Conservation (phyloP, 805 yeast genomes). For the Myxozyma monticola region DNA sequence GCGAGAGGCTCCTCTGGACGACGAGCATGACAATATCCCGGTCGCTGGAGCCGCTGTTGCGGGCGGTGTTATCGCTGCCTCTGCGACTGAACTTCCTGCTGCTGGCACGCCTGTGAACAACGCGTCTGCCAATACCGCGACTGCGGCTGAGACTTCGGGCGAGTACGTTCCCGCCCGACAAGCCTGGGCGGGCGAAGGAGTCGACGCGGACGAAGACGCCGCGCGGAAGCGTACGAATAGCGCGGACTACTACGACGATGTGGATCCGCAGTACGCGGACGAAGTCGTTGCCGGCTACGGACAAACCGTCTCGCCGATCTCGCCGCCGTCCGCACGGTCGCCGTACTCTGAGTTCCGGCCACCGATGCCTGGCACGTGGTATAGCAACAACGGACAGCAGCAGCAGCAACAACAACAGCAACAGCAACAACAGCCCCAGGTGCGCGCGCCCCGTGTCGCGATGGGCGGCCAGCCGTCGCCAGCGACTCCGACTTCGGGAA, state of each 20-base stretch:
- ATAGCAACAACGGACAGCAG: background rate
- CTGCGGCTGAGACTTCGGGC: background rate
- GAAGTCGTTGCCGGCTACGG: conserved; percentile 3
- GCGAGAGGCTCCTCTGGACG: conserved; percentile 2
- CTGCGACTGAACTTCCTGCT: conserved; percentile 5
- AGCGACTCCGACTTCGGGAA: background rate
- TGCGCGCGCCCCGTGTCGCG: conserved; percentile 8
- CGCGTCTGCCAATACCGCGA: background rate
- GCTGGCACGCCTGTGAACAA: conserved; percentile 22
- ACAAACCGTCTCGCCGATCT: conserved; percentile 13
- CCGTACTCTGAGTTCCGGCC: conserved; percentile 18
- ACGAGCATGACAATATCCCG: conserved; percentile 3
- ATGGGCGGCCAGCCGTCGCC: conserved; percentile 2
- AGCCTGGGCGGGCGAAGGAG: conserved; percentile 8
- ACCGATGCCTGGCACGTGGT: conserved; percentile 3
- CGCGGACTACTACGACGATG: conserved; percentile 26
- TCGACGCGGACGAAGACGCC: background rate
- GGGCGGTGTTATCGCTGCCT: background rate
- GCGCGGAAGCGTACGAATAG: background rate
- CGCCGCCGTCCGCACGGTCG: conserved; percentile 4
- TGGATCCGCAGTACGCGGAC: conserved; percentile 25
- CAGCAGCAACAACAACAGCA: conserved; percentile 6
- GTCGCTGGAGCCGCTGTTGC: conserved; percentile 1
- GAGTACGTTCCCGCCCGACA: conserved; percentile 22
- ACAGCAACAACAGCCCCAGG: conserved; percentile 6